Evolutionary conservation across 192 early-diverging fungal species (phyloP).

Genomic region (Backusella westeae): DNA sequence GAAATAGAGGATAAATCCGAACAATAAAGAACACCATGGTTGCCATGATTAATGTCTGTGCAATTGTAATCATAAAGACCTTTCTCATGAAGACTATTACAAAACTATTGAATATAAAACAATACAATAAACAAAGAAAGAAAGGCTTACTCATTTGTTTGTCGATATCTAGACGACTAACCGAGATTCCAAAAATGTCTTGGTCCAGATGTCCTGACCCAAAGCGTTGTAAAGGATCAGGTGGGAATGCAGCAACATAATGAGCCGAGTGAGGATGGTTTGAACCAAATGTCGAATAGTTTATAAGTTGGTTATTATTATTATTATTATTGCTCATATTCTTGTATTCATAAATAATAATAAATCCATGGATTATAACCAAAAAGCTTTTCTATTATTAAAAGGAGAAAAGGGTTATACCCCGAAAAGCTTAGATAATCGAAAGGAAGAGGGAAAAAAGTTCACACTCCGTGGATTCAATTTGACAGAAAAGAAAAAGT

Average conservation of each 20-base stretch:
- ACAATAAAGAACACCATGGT: background rate
- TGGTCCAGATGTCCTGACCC: constrained; percentile 25
- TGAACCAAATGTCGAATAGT: background rate
- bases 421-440: background rate
- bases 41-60: constrained; percentile 10
- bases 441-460: background rate
- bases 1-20: constrained; percentile 6
- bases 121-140: background rate
- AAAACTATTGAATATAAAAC: background rate
- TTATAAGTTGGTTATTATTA: background rate
- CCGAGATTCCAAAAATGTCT: constrained; percentile 30
- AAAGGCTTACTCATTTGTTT: constrained; percentile 28
- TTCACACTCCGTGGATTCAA: background rate
- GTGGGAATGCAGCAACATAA: background rate
- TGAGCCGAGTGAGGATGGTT: background rate
- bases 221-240: constrained; percentile 18
- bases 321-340: background rate
- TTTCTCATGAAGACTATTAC: constrained; percentile 10
- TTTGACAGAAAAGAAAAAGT: background rate
- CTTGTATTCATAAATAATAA: background rate
- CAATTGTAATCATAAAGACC: constrained; percentile 9
- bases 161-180: constrained; percentile 13
- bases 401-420: background rate
- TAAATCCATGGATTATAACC: background rate
- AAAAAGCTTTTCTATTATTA: background rate